Evolutionary conservation across 192 early-diverging fungal genomes (phyloP).

Genomic region (Backusella tuberculispora): DNA sequence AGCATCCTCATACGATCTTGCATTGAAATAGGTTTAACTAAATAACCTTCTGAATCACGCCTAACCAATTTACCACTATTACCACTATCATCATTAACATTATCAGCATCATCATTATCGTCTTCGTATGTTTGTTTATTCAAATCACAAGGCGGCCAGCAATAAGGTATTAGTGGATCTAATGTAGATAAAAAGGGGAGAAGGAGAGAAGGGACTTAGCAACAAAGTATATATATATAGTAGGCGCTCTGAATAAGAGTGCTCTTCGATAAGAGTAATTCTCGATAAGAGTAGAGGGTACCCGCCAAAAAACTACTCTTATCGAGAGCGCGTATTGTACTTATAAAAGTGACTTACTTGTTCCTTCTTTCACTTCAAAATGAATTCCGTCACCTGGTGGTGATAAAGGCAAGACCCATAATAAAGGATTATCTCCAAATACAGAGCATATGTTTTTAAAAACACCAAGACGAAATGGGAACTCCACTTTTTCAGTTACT

Average conservation of each 20-base stretch:
- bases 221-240: background rate
- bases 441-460: conserved; percentile 71
- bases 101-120: background rate
- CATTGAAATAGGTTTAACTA: conserved; percentile 38
- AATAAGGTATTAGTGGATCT: conserved; percentile 29
- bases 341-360: conserved; percentile 15
- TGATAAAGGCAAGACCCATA: conserved; percentile 75
- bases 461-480: conserved; percentile 83
- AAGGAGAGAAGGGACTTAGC: background rate
- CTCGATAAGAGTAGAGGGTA: no score
- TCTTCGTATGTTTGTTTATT: conserved; percentile 18
- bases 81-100: no score
- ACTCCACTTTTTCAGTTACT: conserved; percentile 57
- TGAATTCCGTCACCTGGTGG: conserved; percentile 67
- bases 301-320: no score
- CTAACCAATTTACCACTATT: conserved; percentile 24
- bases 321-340: background rate
- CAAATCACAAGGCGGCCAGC: conserved; percentile 41
- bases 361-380: conserved; percentile 58
- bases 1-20: conserved; percentile 38
- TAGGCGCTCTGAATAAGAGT: no score
- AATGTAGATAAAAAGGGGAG: background rate
- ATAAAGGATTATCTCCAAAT: conserved; percentile 60
- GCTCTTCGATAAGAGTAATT: no score
- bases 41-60: conserved; percentile 45